phyloP scores from a whole-genome alignment of 2,329 filamentous ascomycete genomes.

The Anisogramma anomala region DNA sequence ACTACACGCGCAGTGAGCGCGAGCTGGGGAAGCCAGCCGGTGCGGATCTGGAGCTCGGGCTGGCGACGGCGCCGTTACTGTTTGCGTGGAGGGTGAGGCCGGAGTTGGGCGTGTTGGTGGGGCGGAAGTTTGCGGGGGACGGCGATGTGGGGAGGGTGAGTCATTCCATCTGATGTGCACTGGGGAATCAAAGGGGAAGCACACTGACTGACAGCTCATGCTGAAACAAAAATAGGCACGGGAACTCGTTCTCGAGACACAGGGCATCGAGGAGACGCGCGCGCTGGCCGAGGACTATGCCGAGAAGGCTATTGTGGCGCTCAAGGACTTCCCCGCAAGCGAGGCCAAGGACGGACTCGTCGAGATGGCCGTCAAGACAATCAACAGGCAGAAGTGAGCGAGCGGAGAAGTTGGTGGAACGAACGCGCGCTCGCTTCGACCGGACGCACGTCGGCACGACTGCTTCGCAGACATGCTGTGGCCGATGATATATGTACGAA shows the following conservation, averaged over 20 bases:
- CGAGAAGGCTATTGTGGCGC: conserved; percentile 75
- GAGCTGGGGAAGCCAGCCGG: conserved; percentile 92
- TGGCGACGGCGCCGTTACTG: conserved; percentile 84
- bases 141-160: conserved; percentile 78
- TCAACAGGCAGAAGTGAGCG: conserved; percentile 76
- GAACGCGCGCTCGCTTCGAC: too few species aligned
- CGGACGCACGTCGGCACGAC: too few species aligned
- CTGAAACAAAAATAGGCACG: conserved; percentile 53
- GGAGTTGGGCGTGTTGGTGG: conserved; percentile 77
- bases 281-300: conserved; percentile 84
- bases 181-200: too few species aligned
- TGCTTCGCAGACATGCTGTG: too few species aligned
- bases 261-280: conserved; percentile 85
- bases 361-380: conserved; percentile 88
- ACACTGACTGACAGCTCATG: not conserved
- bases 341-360: conserved; percentile 86
- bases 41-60: conserved; percentile 81
- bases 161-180: too few species aligned
- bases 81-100: conserved; percentile 90
- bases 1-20: conserved; percentile 76
- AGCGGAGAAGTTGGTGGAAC: too few species aligned
- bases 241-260: conserved; percentile 68
- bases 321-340: conserved; percentile 77
- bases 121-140: conserved; percentile 72
- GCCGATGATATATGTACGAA: too few species aligned